These are phyloP conservation scores for Fusarium goolgardi DNA, from an alignment of 2,329 filamentous ascomycete genomes.

Conservation along the genomic window DNA sequence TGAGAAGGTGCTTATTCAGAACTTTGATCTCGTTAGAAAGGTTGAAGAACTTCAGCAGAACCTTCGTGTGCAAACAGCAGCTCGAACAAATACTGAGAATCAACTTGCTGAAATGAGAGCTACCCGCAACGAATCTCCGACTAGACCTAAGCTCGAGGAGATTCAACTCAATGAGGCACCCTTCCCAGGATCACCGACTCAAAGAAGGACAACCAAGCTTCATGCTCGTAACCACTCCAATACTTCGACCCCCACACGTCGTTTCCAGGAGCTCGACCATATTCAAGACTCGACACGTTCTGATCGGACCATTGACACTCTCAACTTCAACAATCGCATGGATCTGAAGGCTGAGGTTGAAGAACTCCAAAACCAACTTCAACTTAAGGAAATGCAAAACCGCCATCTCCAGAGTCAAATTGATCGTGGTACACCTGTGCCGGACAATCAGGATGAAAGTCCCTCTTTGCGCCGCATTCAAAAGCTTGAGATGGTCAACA, in stretches of 20 bases:
- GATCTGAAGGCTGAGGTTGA: conserved; percentile 92
- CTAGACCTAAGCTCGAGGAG: conserved; percentile 83
- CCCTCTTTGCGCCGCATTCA: conserved; percentile 84
- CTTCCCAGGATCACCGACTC: conserved; percentile 78
- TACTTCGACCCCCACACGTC: conserved; percentile 80
- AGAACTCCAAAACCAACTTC: conserved; percentile 91
- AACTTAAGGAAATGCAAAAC: conserved; percentile 95
- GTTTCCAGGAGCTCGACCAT: conserved; percentile 70
- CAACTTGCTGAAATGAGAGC: conserved; percentile 83
- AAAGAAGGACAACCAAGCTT: conserved; percentile 68
- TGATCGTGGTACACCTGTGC: conserved; percentile 72
- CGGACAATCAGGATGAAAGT: conserved; percentile 78
- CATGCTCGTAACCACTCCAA: conserved; percentile 74
- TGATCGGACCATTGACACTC: conserved; percentile 83
- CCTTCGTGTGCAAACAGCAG: conserved; percentile 84
- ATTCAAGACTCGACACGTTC: conserved; percentile 82
- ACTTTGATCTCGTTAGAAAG: conserved; percentile 86
- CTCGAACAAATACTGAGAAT: conserved; percentile 81
- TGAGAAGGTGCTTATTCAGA: conserved; percentile 77
- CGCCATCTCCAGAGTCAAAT: conserved; percentile 90
- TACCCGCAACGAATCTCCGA: conserved; percentile 77
- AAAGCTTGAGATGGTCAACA: conserved; percentile 93
- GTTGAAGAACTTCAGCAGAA: conserved; percentile 91
- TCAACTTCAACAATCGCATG: conserved; percentile 88
- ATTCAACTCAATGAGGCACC: conserved; percentile 86